A percentile compares a stretch with the other conserved stretches of the same genome.
phyloP scores from a whole-genome alignment of 495 filamentous ascomycete genomes.

The Parathielavia appendiculata region DNA sequence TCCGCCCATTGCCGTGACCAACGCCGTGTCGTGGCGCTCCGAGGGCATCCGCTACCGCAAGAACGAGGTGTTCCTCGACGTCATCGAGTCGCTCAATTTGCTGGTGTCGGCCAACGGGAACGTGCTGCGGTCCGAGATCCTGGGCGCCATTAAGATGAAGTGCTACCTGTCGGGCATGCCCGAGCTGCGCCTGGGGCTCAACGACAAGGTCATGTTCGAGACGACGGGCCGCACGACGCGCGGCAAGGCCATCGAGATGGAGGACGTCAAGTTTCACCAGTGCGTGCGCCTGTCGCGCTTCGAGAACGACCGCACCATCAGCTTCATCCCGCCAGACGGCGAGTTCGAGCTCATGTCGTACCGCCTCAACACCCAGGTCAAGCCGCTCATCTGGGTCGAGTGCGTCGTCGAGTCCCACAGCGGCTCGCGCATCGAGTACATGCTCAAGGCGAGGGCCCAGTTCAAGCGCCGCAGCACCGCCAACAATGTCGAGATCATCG shows the following conservation, averaged over 20 bases:
- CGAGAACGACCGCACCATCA: conserved; percentile 98
- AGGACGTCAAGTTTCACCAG: conserved; percentile 99
- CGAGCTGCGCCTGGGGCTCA: conserved; percentile 87
- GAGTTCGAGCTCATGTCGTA: conserved; percentile 99
- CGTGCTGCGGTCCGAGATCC: conserved; percentile 92
- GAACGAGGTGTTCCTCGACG: conserved; percentile 98
- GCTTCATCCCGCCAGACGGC: conserved; percentile 96
- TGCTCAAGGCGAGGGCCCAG: conserved; percentile 96
- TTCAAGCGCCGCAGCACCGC: conserved; percentile 97
- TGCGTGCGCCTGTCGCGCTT: conserved; percentile 94
- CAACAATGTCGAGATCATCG: conserved; percentile 97
- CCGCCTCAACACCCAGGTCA: conserved; percentile 96
- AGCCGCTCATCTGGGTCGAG: conserved; percentile 98
- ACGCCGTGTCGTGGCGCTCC: conserved; percentile 95
- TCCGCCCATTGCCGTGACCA: conserved; percentile 99
- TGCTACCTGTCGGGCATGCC: conserved; percentile 99
- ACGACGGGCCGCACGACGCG: conserved; percentile 90
- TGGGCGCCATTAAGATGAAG: conserved; percentile 99
- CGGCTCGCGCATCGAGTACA: conserved; percentile 93
- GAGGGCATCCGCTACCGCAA: conserved; percentile 99
- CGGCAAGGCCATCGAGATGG: conserved; percentile 99
- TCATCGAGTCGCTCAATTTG: conserved; percentile 94
- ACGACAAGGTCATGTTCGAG: conserved; percentile 99
- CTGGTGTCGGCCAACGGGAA: conserved; percentile 93
- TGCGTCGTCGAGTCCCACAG: conserved; percentile 94